Evolutionary conservation across 2,329 filamentous ascomycete genomes (phyloP).

Genomic region (Elsinoe perseae): DNA sequence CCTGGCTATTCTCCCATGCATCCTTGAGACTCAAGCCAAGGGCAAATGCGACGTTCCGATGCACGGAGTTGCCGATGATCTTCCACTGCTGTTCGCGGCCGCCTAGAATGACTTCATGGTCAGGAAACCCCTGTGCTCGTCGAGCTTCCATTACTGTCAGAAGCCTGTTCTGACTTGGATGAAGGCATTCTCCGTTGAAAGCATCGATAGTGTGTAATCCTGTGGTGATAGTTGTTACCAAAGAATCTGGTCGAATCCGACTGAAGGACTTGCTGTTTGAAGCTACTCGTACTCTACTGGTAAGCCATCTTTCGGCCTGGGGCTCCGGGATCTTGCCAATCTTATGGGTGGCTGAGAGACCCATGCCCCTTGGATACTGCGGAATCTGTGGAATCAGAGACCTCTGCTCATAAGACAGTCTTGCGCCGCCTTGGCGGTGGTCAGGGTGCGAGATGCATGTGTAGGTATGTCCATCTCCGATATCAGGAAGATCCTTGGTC

Average conservation of each 20-base stretch:
- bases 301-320: neutral
- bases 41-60: constrained; percentile 58
- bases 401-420: constrained; percentile 27
- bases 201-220: constrained; percentile 44
- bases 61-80: constrained; percentile 70
- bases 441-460: constrained; percentile 60
- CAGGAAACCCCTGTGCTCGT: constrained; percentile 61
- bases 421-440: constrained; percentile 43
- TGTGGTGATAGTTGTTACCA: constrained; percentile 60
- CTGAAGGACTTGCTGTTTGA: constrained; percentile 37
- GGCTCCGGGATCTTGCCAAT: constrained; percentile 16
- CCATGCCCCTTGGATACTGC: constrained; percentile 37
- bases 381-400: constrained; percentile 53
- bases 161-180: constrained; percentile 58
- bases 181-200: constrained; percentile 49
- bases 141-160: constrained; percentile 60
- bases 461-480: constrained; percentile 55
- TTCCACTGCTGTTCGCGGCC: constrained; percentile 48
- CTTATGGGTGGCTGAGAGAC: constrained; percentile 23
- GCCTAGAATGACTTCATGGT: constrained; percentile 63
- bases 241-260: constrained; percentile 44
- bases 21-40: constrained; percentile 46
- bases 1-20: neutral
- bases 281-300: constrained; percentile 13
- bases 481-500: constrained; percentile 52